Evolutionary conservation across 768 basidiomycete genomes (phyloP).

Genomic region (Brasilioporus rufonigricans): DNA sequence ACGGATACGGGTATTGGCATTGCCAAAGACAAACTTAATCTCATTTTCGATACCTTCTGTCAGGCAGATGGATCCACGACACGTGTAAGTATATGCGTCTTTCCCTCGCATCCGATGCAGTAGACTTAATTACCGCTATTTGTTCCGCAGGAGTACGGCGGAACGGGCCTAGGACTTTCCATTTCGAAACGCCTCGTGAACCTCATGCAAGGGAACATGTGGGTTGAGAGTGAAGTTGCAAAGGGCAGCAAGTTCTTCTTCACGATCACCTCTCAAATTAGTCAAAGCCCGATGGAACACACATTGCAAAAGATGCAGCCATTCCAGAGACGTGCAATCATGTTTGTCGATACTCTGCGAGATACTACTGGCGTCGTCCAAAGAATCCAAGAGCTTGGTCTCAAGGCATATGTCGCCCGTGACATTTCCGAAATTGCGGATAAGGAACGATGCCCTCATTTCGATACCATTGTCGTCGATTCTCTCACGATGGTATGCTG

Average conservation of each 20-base stretch:
- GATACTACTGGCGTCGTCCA: constrained; percentile 76
- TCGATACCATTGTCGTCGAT: constrained; percentile 96
- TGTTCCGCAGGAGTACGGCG: constrained; percentile 80
- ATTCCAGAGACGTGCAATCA: constrained; percentile 82
- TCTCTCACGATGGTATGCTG: constrained; percentile 74
- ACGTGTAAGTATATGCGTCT: constrained; percentile 49
- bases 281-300: constrained; percentile 67
- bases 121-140: constrained; percentile 16
- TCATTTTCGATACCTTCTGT: constrained; percentile 99
- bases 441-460: constrained; percentile 79
- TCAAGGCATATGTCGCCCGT: constrained; percentile 74
- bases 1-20: constrained; percentile 98
- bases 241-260: constrained; percentile 97
- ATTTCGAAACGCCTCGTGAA: constrained; percentile 97
- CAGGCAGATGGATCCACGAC: constrained; percentile 99
- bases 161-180: constrained; percentile 93
- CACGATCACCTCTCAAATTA: constrained; percentile 86
- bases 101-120: constrained; percentile 8
- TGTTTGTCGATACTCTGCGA: constrained; percentile 85
- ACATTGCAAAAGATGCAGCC: constrained; percentile 79
- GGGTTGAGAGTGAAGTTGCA: constrained; percentile 94
- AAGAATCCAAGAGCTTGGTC: constrained; percentile 73
- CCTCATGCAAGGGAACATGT: constrained; percentile 98
- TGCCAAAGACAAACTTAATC: constrained; percentile 94
- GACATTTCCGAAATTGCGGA: constrained; percentile 79